Evolutionary conservation across 805 yeast species (phyloP), one percentile per base, ranked within the genome.

Genomic region (Saturnispora zaruensis): DNA sequence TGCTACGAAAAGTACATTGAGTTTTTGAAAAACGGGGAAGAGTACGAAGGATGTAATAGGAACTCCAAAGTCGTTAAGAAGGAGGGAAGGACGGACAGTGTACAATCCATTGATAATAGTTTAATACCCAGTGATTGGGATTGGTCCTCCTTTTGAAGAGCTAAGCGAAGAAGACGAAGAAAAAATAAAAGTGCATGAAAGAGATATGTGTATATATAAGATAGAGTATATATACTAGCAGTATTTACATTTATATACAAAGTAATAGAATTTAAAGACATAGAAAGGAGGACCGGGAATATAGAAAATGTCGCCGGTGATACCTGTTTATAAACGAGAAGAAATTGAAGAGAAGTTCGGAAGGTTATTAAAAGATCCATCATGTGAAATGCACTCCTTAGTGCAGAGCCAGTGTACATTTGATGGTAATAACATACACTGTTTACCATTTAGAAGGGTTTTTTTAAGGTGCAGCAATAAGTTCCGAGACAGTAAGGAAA

Each of bases 231-330:
- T 7, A 13, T 23, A 23, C n/a, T 8, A 9, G 7, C 4, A 11
- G 24, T 20, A 21, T 37, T 4, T 20, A 37, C 13, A 20, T 6
- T 11, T 37, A 37, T 21, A 18, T 9, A 11, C 4, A 37, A 16
- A 20, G 24, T 18, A 37, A 37, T 33, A 33, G 32, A 28, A 14
- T 11, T 14, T 1, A 33, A 33, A n/a, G 9, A 21, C 5, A 9
- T 21, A 18, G 7, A 20, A 8, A 37, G n/a, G 18, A 18, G 14
- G n/a, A n/a, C n/a, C n/a, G n/a, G n/a, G n/a, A n/a, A n/a, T n/a
- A n/a, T n/a, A n/a, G n/a, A 16, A 48, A 7, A 75, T 75, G 79
- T 78, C 79, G 0, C 80, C 79, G 1, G 72, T 76, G 8, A 65
- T 77, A n/a, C 76, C 77, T 0, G 69, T 75, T 2, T 69, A 71